These are phyloP conservation scores for Nothophytophthora sp. DNA, from an alignment of 352 stramenopile species.

Conservation along the genomic window DNA sequence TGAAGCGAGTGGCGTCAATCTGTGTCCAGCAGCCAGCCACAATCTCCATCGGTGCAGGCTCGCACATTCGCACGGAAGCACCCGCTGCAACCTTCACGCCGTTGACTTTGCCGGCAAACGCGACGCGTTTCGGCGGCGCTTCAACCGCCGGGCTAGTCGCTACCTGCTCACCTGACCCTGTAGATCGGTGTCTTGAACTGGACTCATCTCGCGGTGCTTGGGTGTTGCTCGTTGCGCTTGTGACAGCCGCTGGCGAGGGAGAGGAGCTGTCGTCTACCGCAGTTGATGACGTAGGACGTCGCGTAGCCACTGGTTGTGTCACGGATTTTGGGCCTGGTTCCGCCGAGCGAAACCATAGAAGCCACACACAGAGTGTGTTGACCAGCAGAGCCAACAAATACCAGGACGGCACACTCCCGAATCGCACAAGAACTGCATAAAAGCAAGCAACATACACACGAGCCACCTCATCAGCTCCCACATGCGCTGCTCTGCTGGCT, in stretches of 20 bases:
- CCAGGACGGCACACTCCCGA: constrained; percentile 29
- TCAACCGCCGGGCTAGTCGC: constrained; percentile 6
- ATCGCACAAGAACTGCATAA: constrained; percentile 44
- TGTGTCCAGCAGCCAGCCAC: constrained; percentile 61
- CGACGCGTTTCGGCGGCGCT: not conserved
- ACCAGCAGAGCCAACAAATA: constrained; percentile 30
- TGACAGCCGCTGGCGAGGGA: constrained; percentile 1
- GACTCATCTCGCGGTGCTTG: constrained; percentile 9
- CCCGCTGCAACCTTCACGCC: constrained; percentile 50
- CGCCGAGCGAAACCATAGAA: constrained; percentile 37
- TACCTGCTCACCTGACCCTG: constrained; percentile 2
- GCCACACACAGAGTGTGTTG: constrained; percentile 44
- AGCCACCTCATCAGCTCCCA: not conserved
- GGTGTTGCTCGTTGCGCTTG: constrained; percentile 1
- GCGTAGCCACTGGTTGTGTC: not conserved
- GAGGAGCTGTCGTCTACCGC: not conserved
- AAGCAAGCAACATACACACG: not conserved
- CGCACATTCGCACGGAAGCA: constrained; percentile 55
- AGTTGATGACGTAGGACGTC: not conserved
- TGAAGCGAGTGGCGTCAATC: constrained; percentile 67
- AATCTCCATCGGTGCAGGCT: constrained; percentile 29
- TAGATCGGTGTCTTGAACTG: constrained; percentile 1
- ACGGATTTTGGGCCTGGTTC: not conserved
- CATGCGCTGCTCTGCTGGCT: not conserved
- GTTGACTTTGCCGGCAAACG: constrained; percentile 33